Evolutionary conservation across 306 rosid species (phyloP).

Genomic region (Nissolia schottii): DNA sequence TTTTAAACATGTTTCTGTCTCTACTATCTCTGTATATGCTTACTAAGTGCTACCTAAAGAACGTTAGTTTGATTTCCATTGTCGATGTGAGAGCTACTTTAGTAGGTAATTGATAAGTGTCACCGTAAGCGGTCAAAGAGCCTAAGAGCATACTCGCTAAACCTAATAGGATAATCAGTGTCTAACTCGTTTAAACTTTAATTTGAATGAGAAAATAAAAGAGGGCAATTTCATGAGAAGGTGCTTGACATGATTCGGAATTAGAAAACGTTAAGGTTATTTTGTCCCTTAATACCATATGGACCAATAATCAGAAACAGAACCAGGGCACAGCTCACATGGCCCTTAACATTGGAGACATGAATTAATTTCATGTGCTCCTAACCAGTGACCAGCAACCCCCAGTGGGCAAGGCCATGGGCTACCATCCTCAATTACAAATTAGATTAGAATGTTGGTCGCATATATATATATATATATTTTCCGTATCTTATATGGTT

Average conservation of each 20-base stretch:
- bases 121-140: no score
- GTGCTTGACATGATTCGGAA: slow-evolving; percentile 34
- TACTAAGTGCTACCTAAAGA: no score
- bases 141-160: no score
- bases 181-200: no score
- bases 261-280: slow-evolving; percentile 18
- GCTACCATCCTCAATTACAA: slow-evolving; percentile 27
- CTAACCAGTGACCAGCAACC: slow-evolving; percentile 15
- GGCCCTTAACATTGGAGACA: slow-evolving; percentile 25
- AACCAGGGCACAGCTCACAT: slow-evolving; percentile 28
- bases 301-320: background rate
- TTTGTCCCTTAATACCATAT: slow-evolving; percentile 27
- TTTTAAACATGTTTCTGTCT: no score
- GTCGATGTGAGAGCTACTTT: no score
- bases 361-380: slow-evolving; percentile 23
- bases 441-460: slow-evolving; percentile 32
- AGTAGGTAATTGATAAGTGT: no score
- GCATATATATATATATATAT: background rate
- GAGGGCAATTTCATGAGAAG: slow-evolving; percentile 17
- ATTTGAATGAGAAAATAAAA: no score
- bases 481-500: background rate
- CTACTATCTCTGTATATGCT: no score
- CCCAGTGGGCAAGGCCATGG: slow-evolving; percentile 24
- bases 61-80: no score
- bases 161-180: no score